Evolutionary conservation across 2,329 filamentous ascomycete species (phyloP).

Genomic region (Claviceps sorghi): DNA sequence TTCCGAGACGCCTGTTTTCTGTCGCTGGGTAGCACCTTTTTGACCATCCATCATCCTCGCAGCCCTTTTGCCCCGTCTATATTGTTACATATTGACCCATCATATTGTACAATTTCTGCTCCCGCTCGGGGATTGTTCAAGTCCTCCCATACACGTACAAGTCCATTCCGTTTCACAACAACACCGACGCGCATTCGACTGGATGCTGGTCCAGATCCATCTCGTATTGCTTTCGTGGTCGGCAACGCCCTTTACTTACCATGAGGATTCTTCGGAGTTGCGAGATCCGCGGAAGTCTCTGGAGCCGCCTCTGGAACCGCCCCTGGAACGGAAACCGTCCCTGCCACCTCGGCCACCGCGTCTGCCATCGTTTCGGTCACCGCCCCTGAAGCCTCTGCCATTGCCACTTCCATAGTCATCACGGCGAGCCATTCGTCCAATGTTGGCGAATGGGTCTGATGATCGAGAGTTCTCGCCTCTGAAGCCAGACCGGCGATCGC

Average conservation of each 20-base stretch:
- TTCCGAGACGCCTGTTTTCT: conserved; percentile 1
- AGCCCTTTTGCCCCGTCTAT: not conserved
- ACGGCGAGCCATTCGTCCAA: conserved; percentile 14
- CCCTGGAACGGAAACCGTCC: not conserved
- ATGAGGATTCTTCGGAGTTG: not conserved
- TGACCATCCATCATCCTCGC: not conserved
- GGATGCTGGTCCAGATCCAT: not conserved
- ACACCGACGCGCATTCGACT: not conserved
- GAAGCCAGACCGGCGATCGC: conserved; percentile 5
- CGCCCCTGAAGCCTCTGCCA: conserved; percentile 5
- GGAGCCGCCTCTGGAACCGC: not conserved
- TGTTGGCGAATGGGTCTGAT: conserved; percentile 14
- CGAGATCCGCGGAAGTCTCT: not conserved
- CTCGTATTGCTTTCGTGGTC: not conserved
- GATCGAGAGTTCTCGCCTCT: conserved; percentile 8
- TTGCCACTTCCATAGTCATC: conserved; percentile 13
- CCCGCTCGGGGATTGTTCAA: not conserved
- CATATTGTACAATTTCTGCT: conserved; percentile 2
- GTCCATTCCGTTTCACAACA: not conserved
- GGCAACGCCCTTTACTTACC: not conserved
- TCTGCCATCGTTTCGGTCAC: conserved; percentile 5
- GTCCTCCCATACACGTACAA: not conserved
- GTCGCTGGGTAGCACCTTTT: not conserved
- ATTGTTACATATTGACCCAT: conserved; percentile 1
- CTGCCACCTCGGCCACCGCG: conserved; percentile 10